Conservation (phyloP, 495 filamentous ascomycete species). For the Neurospora cerealis region DNA sequence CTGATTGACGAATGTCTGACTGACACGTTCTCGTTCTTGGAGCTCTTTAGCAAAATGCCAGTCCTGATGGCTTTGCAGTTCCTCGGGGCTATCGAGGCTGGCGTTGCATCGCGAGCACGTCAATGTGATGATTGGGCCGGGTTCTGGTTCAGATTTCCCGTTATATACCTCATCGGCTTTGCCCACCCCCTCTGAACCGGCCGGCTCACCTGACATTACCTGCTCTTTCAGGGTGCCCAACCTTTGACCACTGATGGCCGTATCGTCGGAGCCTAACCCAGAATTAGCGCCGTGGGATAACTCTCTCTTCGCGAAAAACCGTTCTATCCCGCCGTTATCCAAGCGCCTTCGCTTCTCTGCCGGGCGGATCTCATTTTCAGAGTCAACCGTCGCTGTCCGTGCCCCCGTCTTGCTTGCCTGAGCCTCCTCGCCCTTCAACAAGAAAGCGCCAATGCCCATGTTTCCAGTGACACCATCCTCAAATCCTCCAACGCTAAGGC, state of each 20-base stretch:
- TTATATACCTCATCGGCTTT: conserved; percentile 7
- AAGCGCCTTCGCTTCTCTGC: conserved; percentile 44
- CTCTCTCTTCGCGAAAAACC: conserved; percentile 44
- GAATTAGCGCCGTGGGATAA: conserved; percentile 15
- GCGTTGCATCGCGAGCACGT: conserved; percentile 59
- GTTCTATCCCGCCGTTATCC: conserved; percentile 41
- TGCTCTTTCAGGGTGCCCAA: conserved; percentile 13
- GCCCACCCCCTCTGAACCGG: background rate
- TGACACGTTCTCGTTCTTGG: conserved; percentile 46
- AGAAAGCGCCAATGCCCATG: conserved; percentile 72
- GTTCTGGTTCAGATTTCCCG: conserved; percentile 17
- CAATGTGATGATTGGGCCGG: conserved; percentile 37
- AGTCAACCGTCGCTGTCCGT: conserved; percentile 10
- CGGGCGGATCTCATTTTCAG: conserved; percentile 24
- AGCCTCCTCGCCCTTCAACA: conserved; percentile 69
- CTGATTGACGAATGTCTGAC: conserved; percentile 28
- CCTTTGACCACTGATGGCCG: conserved; percentile 9
- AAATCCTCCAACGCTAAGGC: conserved; percentile 77
- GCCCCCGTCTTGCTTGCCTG: conserved; percentile 30
- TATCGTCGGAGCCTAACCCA: conserved; percentile 19
- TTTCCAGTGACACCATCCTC: conserved; percentile 81
- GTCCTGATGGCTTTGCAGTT: conserved; percentile 72
- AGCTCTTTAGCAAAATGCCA: conserved; percentile 94
- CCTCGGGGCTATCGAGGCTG: conserved; percentile 39
- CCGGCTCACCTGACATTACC: background rate